phyloP scores from a whole-genome alignment of 2,329 filamentous ascomycete genomes.

The Dactylellina haptotyla region DNA sequence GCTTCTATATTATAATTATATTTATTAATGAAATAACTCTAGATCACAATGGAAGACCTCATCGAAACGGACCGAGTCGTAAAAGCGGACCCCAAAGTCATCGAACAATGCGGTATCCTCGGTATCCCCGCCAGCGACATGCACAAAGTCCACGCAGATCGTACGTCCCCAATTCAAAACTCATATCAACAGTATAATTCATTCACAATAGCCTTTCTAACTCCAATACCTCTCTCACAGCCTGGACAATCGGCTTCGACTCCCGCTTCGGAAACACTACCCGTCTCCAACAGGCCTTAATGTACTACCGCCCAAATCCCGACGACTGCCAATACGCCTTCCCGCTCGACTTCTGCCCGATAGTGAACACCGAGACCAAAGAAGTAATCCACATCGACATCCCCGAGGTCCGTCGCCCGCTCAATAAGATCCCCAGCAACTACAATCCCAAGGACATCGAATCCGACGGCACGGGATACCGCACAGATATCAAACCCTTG shows the following conservation, averaged over 20 bases:
- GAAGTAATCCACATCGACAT: conserved; percentile 85
- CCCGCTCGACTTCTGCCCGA: conserved; percentile 92
- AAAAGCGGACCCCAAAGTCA: conserved; percentile 82
- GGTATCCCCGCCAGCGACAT: conserved; percentile 85
- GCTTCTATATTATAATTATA: conserved; percentile 4
- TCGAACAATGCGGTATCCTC: conserved; percentile 85
- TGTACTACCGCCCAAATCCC: conserved; percentile 89
- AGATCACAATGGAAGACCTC: conserved; percentile 92
- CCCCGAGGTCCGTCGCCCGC: conserved; percentile 77
- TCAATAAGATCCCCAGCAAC: conserved; percentile 80
- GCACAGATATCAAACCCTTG: conserved; percentile 83
- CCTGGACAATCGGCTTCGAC: conserved; percentile 95
- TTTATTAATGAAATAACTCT: conserved; percentile 2
- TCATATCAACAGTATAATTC: too few relatives aligned
- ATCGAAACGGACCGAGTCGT: conserved; percentile 79
- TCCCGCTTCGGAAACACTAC: conserved; percentile 80
- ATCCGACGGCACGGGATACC: conserved; percentile 74
- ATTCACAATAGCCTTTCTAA: neutral
- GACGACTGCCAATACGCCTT: conserved; percentile 92
- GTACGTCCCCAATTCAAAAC: conserved; percentile 63
- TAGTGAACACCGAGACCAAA: conserved; percentile 82
- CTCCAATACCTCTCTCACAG: conserved; percentile 60
- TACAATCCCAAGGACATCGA: conserved; percentile 80
- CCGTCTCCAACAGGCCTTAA: conserved; percentile 88
- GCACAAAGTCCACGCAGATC: conserved; percentile 96